Evolutionary conservation across 495 filamentous ascomycete genomes (phyloP).

Genomic region (Pseudotulostoma volvatum): DNA sequence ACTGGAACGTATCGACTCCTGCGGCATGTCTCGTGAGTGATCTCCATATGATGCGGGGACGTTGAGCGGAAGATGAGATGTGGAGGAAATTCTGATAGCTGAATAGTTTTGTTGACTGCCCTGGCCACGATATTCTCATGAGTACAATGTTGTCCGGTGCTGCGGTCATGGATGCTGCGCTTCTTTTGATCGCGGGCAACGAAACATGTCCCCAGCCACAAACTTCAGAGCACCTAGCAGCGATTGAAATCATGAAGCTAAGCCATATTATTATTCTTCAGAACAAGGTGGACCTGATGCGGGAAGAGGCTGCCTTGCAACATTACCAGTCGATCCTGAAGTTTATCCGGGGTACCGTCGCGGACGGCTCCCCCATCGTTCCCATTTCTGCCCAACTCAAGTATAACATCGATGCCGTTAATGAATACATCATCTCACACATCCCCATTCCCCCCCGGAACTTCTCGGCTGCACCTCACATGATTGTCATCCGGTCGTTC

Average conservation of each 20-base stretch:
- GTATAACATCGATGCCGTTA: constrained; percentile 98
- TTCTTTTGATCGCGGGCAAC: constrained; percentile 94
- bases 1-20: constrained; percentile 65
- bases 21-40: constrained; percentile 71
- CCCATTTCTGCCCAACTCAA: constrained; percentile 97
- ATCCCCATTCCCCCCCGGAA: constrained; percentile 84
- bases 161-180: constrained; percentile 96
- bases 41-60: neutral
- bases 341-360: constrained; percentile 94
- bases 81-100: neutral
- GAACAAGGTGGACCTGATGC: constrained; percentile 98
- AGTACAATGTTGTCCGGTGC: constrained; percentile 99
- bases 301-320: constrained; percentile 75
- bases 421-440: constrained; percentile 79
- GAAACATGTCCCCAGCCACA: constrained; percentile 98
- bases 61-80: too few species aligned
- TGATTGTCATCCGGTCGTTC: constrained; percentile 98
- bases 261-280: constrained; percentile 97
- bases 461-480: constrained; percentile 78
- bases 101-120: constrained; percentile 88
- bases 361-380: constrained; percentile 89
- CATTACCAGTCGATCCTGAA: constrained; percentile 94
- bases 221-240: constrained; percentile 94
- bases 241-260: constrained; percentile 98
- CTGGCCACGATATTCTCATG: constrained; percentile 99